Percentiles rank a stretch among this genome's conserved stretches.
phyloP scores from a whole-genome alignment of 768 basidiomycete genomes.

The Lentinula raphanica region DNA sequence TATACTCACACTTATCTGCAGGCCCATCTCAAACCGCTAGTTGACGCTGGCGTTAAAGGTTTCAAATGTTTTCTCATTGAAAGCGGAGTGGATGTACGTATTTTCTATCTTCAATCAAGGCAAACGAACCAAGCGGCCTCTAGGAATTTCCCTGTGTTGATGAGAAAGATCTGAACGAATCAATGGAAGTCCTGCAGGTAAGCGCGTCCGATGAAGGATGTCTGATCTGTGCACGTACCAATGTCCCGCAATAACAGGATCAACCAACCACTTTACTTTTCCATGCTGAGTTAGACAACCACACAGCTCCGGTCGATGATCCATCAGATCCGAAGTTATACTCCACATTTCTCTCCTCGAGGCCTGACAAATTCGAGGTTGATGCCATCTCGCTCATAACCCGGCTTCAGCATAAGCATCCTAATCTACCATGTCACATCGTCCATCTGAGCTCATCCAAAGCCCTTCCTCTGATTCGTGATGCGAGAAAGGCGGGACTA shows the following conservation, averaged over 20 bases:
- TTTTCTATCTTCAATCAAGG: conserved; percentile 6
- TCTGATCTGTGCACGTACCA: background rate
- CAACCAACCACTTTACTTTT: conserved; percentile 74
- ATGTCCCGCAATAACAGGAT: conserved; percentile 35
- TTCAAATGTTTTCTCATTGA: conserved; percentile 98
- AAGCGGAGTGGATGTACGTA: conserved; percentile 83
- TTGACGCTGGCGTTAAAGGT: conserved; percentile 81
- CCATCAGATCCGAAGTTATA: conserved; percentile 46
- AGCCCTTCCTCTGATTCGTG: conserved; percentile 71
- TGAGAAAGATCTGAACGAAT: conserved; percentile 57
- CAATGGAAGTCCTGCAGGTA: conserved; percentile 77
- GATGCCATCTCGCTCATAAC: conserved; percentile 79
- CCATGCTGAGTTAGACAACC: conserved; percentile 79
- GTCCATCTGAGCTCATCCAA: conserved; percentile 89
- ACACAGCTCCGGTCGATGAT: background rate
- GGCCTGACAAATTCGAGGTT: conserved; percentile 75
- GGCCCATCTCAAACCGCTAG: conserved; percentile 70
- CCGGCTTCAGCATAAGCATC: conserved; percentile 54
- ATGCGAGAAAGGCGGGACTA: conserved; percentile 57
- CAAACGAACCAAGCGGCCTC: background rate
- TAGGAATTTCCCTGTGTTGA: conserved; percentile 91
- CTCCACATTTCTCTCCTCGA: conserved; percentile 78
- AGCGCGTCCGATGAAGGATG: conserved; percentile 5
- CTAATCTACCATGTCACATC: conserved; percentile 79
- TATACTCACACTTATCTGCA: conserved; percentile 22